Evolutionary conservation across 2,329 filamentous ascomycete species (phyloP), one percentile per base, ranked within the genome.

Genomic region (Verticillium alfalfae): DNA sequence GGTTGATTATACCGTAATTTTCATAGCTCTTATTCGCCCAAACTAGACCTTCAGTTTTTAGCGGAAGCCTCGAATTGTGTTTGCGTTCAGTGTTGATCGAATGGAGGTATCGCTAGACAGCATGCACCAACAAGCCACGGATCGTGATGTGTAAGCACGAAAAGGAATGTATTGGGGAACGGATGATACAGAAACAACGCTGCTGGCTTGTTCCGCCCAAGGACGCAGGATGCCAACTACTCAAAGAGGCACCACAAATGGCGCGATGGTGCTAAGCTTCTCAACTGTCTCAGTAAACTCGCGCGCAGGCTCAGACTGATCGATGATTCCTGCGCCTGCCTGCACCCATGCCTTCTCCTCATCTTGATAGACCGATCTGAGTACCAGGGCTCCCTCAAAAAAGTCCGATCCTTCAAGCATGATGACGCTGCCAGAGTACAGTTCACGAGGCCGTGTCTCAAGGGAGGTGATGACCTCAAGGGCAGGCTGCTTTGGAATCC

Each of bases 381-480:
- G 45, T 10, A 64, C 63, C 38, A 66, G 37, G 2, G 62, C 61
- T 8, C 59, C 64, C 56, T 66, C 65, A 22, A 67, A 61, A 37
- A 62, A 60, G 3, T 63, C 57, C 15, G 13, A 26, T 18, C 34
- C 45, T 15, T 60, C 59, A n/a, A 64, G 41, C 54, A 66, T 37
- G 22, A 67, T 41, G 10, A 67, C 59, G 10, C 63, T 65, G 12
- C 66, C 66, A 3, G 65, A 66, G 49, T 67, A 67, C 15, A 67
- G 60, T 59, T 67, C 66, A 31, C 65, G 39, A 1, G 63, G 65
- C 13, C 52, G 57, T 10, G 39, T 26, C 41, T 67, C 66, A 7
- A 66, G 54, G 15, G 52, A 41, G 26, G 62, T 49, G 22, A 66
- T 66, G 1, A 58, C 66, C 7, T 63, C 59, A 5, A 66, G 49